Conservation (phyloP, 2,329 filamentous ascomycete genomes). For the Hypoxylon sp. region DNA sequence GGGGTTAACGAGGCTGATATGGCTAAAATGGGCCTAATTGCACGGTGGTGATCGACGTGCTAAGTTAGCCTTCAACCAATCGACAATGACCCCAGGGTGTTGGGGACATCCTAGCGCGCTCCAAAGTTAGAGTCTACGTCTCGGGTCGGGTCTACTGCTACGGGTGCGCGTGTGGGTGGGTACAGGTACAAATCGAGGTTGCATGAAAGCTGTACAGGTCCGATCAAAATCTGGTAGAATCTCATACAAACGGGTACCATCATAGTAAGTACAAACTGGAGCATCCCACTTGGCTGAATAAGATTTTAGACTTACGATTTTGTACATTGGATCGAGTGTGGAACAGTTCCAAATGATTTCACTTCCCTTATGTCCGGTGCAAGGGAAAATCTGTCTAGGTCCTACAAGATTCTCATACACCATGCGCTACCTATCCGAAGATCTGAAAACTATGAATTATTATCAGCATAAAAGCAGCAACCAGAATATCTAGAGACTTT, state of each 20-base stretch:
- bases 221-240: neutral
- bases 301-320: constrained; percentile 31
- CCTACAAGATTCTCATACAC: neutral
- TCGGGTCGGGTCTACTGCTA: constrained; percentile 42
- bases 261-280: constrained; percentile 38
- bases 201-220: constrained; percentile 8
- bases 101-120: constrained; percentile 41
- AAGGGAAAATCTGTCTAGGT: neutral
- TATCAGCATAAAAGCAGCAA: neutral
- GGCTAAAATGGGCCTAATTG: constrained; percentile 41
- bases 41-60: constrained; percentile 35
- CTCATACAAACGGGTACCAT: constrained; percentile 22
- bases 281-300: constrained; percentile 30
- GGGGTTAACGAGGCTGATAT: constrained; percentile 44
- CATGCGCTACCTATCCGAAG: neutral
- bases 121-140: constrained; percentile 39
- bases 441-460: neutral
- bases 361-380: constrained; percentile 34
- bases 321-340: constrained; percentile 26
- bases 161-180: constrained; percentile 23
- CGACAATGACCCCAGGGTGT: constrained; percentile 30
- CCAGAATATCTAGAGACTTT: neutral
- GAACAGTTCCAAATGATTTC: constrained; percentile 29
- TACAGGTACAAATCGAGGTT: constrained; percentile 27
- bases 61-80: constrained; percentile 37